Evolutionary conservation across 495 filamentous ascomycete genomes (phyloP).

Genomic region (Lineolata rhizophorae): DNA sequence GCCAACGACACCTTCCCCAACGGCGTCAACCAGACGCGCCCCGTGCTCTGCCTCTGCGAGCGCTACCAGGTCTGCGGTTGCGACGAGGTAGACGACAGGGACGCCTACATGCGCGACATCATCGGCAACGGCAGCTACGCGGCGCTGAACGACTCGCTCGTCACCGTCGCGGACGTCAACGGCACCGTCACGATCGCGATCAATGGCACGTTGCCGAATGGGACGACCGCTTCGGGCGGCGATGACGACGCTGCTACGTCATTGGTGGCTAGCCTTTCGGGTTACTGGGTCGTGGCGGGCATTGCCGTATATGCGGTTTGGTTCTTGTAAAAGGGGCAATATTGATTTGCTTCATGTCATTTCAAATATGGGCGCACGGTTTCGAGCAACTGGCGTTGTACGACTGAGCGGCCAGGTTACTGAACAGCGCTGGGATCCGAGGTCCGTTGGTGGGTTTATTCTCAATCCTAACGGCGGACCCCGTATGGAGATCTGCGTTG

Average conservation of each 20-base stretch:
- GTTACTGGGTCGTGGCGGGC: constrained; percentile 40
- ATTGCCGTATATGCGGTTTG: constrained; percentile 28
- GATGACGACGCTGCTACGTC: constrained; percentile 20
- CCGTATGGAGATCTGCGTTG: too few relatives aligned
- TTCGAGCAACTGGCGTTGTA: too few relatives aligned
- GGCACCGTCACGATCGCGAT: constrained; percentile 55
- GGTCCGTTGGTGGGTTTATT: too few relatives aligned
- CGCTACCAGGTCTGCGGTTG: constrained; percentile 55
- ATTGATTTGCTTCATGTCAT: too few relatives aligned
- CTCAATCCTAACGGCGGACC: too few relatives aligned
- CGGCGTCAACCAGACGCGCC: constrained; percentile 41
- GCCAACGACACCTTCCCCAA: constrained; percentile 16
- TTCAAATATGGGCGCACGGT: too few relatives aligned
- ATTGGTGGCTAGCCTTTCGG: constrained; percentile 20
- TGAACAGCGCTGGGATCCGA: too few relatives aligned
- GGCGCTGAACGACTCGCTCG: constrained; percentile 37
- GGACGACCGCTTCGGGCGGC: constrained; percentile 46
- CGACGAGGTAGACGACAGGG: constrained; percentile 43
- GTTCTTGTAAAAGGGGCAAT: constrained; percentile 8
- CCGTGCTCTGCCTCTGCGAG: constrained; percentile 56
- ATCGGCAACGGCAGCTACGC: constrained; percentile 41
- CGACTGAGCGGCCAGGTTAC: too few relatives aligned
- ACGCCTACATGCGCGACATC: constrained; percentile 33
- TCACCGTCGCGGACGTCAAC: constrained; percentile 44
- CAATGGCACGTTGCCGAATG: constrained; percentile 73